Evolutionary conservation across 129 eudicot genomes (phyloP).

Genomic region (Dittrichia graveolens): DNA sequence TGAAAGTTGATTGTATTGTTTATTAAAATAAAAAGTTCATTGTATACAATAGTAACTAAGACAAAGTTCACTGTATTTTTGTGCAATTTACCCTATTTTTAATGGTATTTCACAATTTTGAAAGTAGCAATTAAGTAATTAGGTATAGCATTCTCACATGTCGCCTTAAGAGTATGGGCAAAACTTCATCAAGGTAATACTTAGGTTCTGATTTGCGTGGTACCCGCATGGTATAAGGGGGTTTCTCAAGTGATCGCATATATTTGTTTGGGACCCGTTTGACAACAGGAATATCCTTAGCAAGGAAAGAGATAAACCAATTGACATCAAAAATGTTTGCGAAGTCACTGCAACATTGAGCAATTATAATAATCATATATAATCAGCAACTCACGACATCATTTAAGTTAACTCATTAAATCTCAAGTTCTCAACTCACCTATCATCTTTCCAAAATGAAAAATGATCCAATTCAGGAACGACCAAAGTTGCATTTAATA

Average conservation of each 20-base stretch:
- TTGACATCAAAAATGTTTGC: conserved; percentile 79
- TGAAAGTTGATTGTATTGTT: too few species aligned
- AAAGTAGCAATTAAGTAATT: background rate
- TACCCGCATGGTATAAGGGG: conserved; percentile 94
- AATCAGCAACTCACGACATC: conserved; percentile 13
- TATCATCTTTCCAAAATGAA: conserved; percentile 95
- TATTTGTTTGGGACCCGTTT: conserved; percentile 85
- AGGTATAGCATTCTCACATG: conserved; percentile 59
- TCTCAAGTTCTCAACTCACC: conserved; percentile 55
- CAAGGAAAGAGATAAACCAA: conserved; percentile 89
- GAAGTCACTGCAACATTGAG: conserved; percentile 69
- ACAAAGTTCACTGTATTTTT: too few species aligned
- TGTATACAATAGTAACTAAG: too few species aligned
- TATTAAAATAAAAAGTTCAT: too few species aligned
- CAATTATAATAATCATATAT: background rate
- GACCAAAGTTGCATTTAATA: conserved; percentile 90
- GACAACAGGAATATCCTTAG: conserved; percentile 77
- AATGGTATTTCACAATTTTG: background rate
- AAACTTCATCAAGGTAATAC: conserved; percentile 80
- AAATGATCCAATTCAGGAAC: conserved; percentile 88
- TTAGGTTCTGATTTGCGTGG: conserved; percentile 93
- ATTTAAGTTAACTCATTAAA: conserved; percentile 15
- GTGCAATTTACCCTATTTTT: too few species aligned
- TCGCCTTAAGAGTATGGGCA: conserved; percentile 83
- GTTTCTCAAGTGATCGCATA: conserved; percentile 90